These are phyloP conservation scores for Saxispiralis lemnorum DNA, from an alignment of 495 filamentous ascomycete species.

Conservation along the genomic window DNA sequence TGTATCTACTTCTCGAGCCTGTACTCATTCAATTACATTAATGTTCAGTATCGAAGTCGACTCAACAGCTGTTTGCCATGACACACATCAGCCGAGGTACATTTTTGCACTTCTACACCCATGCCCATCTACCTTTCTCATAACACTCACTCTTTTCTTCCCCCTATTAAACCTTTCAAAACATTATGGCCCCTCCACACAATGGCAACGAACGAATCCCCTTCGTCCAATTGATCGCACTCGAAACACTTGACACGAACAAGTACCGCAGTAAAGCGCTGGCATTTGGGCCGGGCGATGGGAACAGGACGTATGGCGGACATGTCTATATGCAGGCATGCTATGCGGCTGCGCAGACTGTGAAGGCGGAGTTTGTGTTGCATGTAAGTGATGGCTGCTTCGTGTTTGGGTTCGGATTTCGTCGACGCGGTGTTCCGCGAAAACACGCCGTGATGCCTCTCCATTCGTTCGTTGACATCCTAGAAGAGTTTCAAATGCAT, in stretches of 20 bases:
- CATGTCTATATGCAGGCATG: constrained; percentile 51
- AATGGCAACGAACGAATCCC: constrained; percentile 4
- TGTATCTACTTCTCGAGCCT: no score
- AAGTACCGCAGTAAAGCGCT: constrained; percentile 14
- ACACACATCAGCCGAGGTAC: no score
- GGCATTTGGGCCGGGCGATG: constrained; percentile 13
- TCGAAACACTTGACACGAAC: constrained; percentile 12
- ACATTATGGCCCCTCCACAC: constrained; percentile 1
- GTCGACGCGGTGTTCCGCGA: no score
- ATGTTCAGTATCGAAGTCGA: no score
- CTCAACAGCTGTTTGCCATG: no score
- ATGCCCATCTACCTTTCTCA: no score
- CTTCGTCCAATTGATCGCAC: constrained; percentile 17
- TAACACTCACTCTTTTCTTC: no score
- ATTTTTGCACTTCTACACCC: no score
- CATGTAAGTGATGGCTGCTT: constrained; percentile 33
- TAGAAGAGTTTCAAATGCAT: no score
- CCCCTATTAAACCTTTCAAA: no score
- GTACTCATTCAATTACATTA: no score
- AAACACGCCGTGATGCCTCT: not conserved
- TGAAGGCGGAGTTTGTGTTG: constrained; percentile 34
- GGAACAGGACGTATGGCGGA: constrained; percentile 32
- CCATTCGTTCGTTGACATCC: not conserved
- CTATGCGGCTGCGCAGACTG: constrained; percentile 39
- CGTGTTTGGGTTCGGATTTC: no score